Conservation (phyloP, 805 yeast genomes). For the Cyberlindnera maclurae region DNA sequence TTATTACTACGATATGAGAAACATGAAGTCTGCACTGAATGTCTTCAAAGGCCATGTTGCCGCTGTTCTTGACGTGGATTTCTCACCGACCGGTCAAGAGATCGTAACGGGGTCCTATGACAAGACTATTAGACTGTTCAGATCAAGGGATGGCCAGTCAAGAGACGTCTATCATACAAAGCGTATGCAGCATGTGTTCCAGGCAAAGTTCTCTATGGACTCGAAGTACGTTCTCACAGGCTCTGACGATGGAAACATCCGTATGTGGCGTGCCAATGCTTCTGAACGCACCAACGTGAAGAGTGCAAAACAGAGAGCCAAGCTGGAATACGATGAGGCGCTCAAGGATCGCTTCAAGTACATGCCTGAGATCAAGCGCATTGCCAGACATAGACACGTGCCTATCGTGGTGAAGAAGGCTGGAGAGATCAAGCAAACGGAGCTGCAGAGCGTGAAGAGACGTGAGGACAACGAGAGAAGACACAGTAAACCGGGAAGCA, state of each 20-base stretch:
- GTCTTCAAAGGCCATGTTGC: slow-evolving; percentile 94
- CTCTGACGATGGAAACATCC: slow-evolving; percentile 91
- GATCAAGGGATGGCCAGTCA: slow-evolving; percentile 77
- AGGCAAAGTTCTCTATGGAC: slow-evolving; percentile 82
- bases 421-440: slow-evolving; percentile 73
- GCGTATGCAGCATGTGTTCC: slow-evolving; percentile 93
- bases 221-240: slow-evolving; percentile 82
- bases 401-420: slow-evolving; percentile 88
- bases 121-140: slow-evolving; percentile 79
- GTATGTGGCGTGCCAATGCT: slow-evolving; percentile 89
- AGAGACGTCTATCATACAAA: slow-evolving; percentile 94
- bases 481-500: slow-evolving; percentile 59
- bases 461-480: slow-evolving; percentile 79
- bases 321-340: slow-evolving; percentile 85
- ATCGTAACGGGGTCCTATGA: slow-evolving; percentile 94
- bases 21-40: slow-evolving; percentile 70
- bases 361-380: slow-evolving; percentile 94
- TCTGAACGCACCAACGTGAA: slow-evolving; percentile 78
- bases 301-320: slow-evolving; percentile 70
- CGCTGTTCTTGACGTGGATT: slow-evolving; percentile 92
- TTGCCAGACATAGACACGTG: slow-evolving; percentile 85
- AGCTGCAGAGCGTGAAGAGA: slow-evolving; percentile 64
- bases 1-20: slow-evolving; percentile 95
- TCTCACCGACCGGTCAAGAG: slow-evolving; percentile 95
- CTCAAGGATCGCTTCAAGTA: slow-evolving; percentile 86